Evolutionary conservation across 148 eudicot genomes (phyloP).

Genomic region (Rhododendron ovatum): DNA sequence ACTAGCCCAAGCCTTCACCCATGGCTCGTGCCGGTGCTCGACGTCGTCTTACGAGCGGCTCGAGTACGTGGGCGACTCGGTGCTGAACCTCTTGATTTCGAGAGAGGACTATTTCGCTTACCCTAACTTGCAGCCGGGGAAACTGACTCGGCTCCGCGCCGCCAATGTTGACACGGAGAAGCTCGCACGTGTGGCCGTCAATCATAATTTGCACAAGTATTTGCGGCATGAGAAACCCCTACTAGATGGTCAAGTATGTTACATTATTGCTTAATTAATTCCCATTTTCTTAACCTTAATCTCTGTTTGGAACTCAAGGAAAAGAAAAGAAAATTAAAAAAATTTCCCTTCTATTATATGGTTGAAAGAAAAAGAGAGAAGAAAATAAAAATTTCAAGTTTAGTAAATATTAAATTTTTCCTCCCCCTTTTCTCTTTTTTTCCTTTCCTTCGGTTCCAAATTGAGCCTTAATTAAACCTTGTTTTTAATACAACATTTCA

Average conservation of each 20-base stretch:
- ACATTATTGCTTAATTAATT: not conserved
- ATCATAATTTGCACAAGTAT: conserved; percentile 26
- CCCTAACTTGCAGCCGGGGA: conserved; percentile 33
- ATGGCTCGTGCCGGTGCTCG: conserved; percentile 18
- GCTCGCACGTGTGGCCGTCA: conserved; percentile 43
- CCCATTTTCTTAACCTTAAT: not conserved
- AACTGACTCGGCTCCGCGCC: conserved; percentile 35
- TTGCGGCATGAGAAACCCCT: conserved; percentile 28
- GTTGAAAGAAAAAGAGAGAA: too few species aligned
- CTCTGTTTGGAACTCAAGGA: too few species aligned
- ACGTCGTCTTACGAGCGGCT: conserved; percentile 33
- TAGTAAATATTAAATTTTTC: too few species aligned
- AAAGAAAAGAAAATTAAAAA: too few species aligned
- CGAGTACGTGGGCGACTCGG: conserved; percentile 48
- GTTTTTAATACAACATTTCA: not conserved
- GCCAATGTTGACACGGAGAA: conserved; percentile 56
- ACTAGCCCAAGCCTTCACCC: conserved; percentile 41
- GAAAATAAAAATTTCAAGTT: too few species aligned
- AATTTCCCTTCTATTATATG: too few species aligned
- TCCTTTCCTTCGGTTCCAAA: too few species aligned
- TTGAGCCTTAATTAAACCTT: too few species aligned
- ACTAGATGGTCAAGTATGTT: conserved; percentile 27
- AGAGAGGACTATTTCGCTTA: conserved; percentile 25
- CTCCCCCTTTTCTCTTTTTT: too few species aligned
- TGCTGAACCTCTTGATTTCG: conserved; percentile 30